Conservation (phyloP, 2,329 filamentous ascomycete genomes). For the Fusarium equiseti region DNA sequence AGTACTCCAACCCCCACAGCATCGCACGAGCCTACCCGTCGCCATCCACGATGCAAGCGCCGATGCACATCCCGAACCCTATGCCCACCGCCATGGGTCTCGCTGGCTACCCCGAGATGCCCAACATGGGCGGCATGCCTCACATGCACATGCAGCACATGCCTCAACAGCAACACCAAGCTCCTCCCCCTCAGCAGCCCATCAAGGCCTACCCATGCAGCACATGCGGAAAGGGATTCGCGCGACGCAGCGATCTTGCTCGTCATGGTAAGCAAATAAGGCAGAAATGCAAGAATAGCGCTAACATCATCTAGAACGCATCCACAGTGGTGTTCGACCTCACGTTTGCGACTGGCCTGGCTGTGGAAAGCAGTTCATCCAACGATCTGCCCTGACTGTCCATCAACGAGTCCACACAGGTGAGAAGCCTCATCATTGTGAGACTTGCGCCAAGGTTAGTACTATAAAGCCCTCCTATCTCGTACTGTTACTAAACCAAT, state of each 20-base stretch:
- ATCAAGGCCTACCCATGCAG: constrained; percentile 86
- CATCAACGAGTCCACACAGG: constrained; percentile 96
- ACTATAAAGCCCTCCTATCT: background rate
- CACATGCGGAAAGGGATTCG: constrained; percentile 92
- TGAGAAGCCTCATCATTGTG: constrained; percentile 98
- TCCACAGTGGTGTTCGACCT: constrained; percentile 90
- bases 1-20: constrained; percentile 64
- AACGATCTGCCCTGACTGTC: constrained; percentile 93
- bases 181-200: constrained; percentile 53
- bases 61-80: constrained; percentile 60
- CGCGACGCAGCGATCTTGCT: constrained; percentile 90
- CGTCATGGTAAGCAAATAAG: constrained; percentile 80
- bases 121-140: constrained; percentile 55
- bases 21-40: constrained; percentile 66
- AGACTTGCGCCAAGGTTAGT: constrained; percentile 92
- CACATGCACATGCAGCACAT: constrained; percentile 56
- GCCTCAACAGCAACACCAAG: constrained; percentile 45
- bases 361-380: constrained; percentile 97
- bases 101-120: constrained; percentile 57
- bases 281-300: background rate
- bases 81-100: constrained; percentile 60
- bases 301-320: constrained; percentile 78
- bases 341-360: constrained; percentile 91
- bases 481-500: constrained; percentile 22
- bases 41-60: constrained; percentile 64